These are phyloP conservation scores for Annulohypoxylon maeteangense DNA, from an alignment of 495 filamentous ascomycete genomes.

Conservation along the genomic window DNA sequence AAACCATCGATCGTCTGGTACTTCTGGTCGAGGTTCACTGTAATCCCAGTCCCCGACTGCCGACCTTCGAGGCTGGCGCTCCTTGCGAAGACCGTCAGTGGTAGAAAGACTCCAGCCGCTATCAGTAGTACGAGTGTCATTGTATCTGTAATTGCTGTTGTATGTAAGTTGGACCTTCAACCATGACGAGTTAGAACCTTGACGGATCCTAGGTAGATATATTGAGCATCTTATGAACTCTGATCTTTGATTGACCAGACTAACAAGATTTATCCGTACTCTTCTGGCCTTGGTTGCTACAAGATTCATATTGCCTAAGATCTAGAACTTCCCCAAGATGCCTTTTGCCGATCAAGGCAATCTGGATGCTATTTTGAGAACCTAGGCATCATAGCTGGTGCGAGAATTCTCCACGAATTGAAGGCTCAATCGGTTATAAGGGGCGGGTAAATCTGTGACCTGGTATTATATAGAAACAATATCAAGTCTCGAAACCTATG, in stretches of 20 bases:
- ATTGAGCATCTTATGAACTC: no score
- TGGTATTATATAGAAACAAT: not conserved
- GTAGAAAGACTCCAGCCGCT: not conserved
- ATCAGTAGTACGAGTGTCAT: slow-evolving; percentile 16
- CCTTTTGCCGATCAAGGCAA: slow-evolving; percentile 18
- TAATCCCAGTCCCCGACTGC: slow-evolving; percentile 46
- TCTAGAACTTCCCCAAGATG: slow-evolving; percentile 5
- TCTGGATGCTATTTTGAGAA: not conserved
- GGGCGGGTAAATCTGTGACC: slow-evolving; percentile 18
- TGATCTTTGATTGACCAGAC: no score
- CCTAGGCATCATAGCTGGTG: not conserved
- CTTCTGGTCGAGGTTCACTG: slow-evolving; percentile 51
- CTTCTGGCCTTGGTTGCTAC: not conserved
- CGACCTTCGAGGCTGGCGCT: slow-evolving; percentile 10
- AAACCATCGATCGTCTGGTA: slow-evolving; percentile 63
- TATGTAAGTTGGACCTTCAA: not conserved
- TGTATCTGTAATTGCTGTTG: not conserved
- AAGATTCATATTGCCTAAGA: slow-evolving; percentile 16
- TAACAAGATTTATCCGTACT: slow-evolving; percentile 18
- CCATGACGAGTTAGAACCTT: not conserved
- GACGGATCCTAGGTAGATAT: not conserved
- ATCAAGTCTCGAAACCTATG: not conserved
- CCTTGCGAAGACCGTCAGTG: slow-evolving; percentile 17
- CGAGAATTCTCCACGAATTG: slow-evolving; percentile 24
- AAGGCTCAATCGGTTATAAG: slow-evolving; percentile 2